Evolutionary conservation across 2,329 filamentous ascomycete genomes (phyloP), one percentile per base, ranked within the genome.

Genomic region (Penicillium sp.): DNA sequence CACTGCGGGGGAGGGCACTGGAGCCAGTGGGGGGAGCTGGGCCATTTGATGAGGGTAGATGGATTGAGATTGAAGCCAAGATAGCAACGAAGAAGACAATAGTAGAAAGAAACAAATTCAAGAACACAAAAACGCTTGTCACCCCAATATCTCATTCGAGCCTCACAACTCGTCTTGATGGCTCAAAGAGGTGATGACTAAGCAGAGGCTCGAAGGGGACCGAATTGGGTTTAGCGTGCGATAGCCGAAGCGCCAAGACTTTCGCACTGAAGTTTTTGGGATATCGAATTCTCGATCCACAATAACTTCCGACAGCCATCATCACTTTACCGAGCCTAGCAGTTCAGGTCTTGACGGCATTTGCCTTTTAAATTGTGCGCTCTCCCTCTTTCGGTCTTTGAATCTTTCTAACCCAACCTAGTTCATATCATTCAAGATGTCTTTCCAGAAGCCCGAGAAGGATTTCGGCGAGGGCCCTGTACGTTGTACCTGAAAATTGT

Each of bases 371-470:
- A 54, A 60, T 57, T 49, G 39, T 39, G 43, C 41, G 51, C 47
- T 47, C 32, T 41, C 46, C 41, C n/a, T 13, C 31, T 39, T 46
- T 52, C 48, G 34, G 8, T 39, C 43, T 27, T 50, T 43, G 27
- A 48, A 54, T 50, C 57, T 56, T 57, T 60, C 61, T 64, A 57
- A 59, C 45, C 46, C 55, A 49, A 46, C 47, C 55, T 62, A 59
- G 57, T 58, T 68, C 57, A 65, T 58, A 59, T 59, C 56, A 72
- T 70, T 73, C 79, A 88, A 80, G 66, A 95, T 95, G 90, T 94
- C 91, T 81, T 94, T 89, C 88, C 85, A 96, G 81, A 96, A 97
- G 87, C 82, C 84, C 75, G 92, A 96, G 80, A 96, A 97, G 87
- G 88, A 92, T 73, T 89, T 90, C 79, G 89, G 85, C 82, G 92